Base-by-base conservation (phyloP, 1,284 basidiomycete genomes). In the Cutaneotrichosporon sp. region DNA sequence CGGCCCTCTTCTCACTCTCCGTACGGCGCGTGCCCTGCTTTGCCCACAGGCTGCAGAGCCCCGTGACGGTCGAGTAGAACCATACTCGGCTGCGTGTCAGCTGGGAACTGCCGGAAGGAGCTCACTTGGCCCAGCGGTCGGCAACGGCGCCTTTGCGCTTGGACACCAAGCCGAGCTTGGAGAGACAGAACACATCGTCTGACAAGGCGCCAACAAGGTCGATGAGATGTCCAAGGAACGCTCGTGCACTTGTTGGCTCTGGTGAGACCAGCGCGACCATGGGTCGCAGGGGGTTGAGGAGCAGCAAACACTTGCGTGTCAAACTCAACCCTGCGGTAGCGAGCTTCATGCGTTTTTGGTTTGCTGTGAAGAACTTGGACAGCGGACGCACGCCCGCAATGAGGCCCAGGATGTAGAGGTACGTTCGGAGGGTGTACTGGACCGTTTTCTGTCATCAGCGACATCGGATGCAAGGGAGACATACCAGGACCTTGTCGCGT, bases 301-400 rank as follows among this genome's bases (percentile, higher is more conserved):
- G 75, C 21, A 79, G 70, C 6, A 79, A 69, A 60, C 78, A 79
- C 72, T 79, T 79, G 49, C 77, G 69, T 11, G 77, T 77, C 6
- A 77, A 65, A 40, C 73, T 74, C 14, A 79, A 68, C 11, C 72
- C 70, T 0, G 71, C 65, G 10, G 72, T 69, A 0, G 77, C 73
- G 11, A 73, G 47, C 52, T 68, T 69, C 30, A 73, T 60, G 34
- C 76, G 67, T 55, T 73, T 75, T n/a, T 64, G 38, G 66, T 76
- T 77, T 14, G 76, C 60, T 22, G 60, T 58, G 65, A 77, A 76
- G 71, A 72, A 73, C 32, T 63, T 62, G 11, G 73, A 67, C 32
- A 78, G 68, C 5, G 74, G 75, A 53, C 76, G 67, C 11, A 79
- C 66, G 16, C 63, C 59, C 31, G 72, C 64, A 47, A 79, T 68